These are phyloP conservation scores for Eucalyptus sp. DNA, from an alignment of 345 rosid genomes.

Conservation along the genomic window DNA sequence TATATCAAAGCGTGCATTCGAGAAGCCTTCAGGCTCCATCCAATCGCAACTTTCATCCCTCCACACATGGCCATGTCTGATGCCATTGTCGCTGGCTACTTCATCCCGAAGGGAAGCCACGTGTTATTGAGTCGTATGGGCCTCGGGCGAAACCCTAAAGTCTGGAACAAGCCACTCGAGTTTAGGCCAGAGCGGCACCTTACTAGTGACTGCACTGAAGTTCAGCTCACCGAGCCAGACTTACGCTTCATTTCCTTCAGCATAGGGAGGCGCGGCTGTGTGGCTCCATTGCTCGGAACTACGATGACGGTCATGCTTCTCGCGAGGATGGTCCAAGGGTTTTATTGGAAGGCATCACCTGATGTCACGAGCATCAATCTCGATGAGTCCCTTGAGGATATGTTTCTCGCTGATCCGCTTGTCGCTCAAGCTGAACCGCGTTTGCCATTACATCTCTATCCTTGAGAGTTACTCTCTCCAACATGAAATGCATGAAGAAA, in stretches of 20 bases:
- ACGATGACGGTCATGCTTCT: conserved; percentile 32
- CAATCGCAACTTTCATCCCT: conserved; percentile 19
- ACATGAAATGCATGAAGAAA: not conserved
- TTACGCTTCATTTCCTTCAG: conserved; percentile 38
- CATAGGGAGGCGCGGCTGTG: conserved; percentile 34
- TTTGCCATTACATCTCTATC: conserved; percentile 13
- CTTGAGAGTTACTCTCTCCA: not conserved
- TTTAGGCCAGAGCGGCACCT: conserved; percentile 10
- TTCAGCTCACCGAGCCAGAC: conserved; percentile 17
- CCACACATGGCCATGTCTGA: conserved; percentile 31
- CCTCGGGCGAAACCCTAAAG: conserved; percentile 26
- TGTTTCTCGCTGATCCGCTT: conserved; percentile 12
- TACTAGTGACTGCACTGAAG: not conserved
- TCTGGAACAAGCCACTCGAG: not conserved
- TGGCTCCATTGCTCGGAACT: conserved; percentile 18
- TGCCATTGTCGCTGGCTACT: conserved; percentile 17
- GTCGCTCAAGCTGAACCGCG: conserved; percentile 7
- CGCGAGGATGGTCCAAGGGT: conserved; percentile 38
- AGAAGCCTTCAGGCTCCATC: conserved; percentile 32
- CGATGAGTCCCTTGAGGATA: conserved; percentile 6
- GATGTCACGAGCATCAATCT: conserved; percentile 4
- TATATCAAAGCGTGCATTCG: conserved; percentile 19
- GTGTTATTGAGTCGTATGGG: conserved; percentile 29
- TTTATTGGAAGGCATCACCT: conserved; percentile 18
- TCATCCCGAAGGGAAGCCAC: conserved; percentile 32